Base-by-base conservation (phyloP, 2,329 filamentous ascomycete species). In the Xylariaceae sp. region DNA sequence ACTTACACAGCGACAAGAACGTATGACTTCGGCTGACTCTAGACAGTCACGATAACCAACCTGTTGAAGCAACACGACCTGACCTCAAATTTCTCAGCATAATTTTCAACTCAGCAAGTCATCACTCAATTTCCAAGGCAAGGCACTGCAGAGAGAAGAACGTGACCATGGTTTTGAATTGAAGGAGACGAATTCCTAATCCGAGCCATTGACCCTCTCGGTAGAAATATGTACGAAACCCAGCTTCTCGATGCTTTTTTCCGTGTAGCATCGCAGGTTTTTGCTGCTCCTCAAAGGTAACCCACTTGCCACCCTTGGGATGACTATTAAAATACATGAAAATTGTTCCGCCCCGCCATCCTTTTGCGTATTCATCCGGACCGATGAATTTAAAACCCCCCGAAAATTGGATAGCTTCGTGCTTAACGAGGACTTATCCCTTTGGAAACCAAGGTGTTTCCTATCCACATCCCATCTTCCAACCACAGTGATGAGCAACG, bases 401-500 rank as follows among this genome's bases (percentile, higher is more conserved):
- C 8, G 8, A 13, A 37, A 47, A 49, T 45, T 59, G 51, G 54
- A 37, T 50, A 56, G 15, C 35, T 55, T 47, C 58, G 44, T 59
- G 47, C 17, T 59, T 30, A 23, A 18, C 37, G 39, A 51, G 50
- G 11, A 34, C 15, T 47, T 35, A 17, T 50, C 44, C 18, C 53
- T 49, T 49, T 56, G 42, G 53, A 53, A 61, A 37, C 51, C 57
- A 57, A 63, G 54, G 48, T 58, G 51, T 59, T 51, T 42, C 61
- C 44, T 58, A 59, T 58, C 57, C 60, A 58, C 57, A 55, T 50
- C 11, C 47, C 42, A 23, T 51, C 52, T 51, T 52, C 57, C 55
- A 64, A 62, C 23, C 23, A 39, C 50, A 9, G 47, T 51, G 53
- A 64, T 57, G 55, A 58, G 42, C 51, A 39, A 55, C 69, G 67